Base-by-base conservation (phyloP, 1,284 basidiomycete genomes). In the Moesziomyces parantarcticus region DNA sequence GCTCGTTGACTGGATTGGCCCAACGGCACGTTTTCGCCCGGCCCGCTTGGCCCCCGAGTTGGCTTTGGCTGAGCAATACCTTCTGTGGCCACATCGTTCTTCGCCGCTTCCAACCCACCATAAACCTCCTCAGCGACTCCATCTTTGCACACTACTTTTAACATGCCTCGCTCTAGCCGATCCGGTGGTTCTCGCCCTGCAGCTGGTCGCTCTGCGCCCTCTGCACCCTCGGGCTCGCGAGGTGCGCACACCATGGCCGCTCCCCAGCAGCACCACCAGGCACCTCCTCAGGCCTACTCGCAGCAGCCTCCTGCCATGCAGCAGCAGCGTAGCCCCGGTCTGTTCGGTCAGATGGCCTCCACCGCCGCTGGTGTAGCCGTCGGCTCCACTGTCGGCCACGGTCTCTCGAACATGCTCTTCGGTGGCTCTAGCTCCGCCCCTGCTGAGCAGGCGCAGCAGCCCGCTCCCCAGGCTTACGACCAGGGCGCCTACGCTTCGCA, bases 351-450 rank as follows among this genome's bases (percentile, higher is more conserved):
- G 83, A 94, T 94, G 92, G 92, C 92, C 55, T 92, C 92, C 16
- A 94, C 92, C 8, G 92, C 92, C 26, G 92, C 92, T 57, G 92
- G 91, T 67, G 92, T 94, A 42, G 92, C 92, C 7, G 87, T 92
- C 52, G 92, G 92, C 44, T 92, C 91, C 16, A 86, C 90, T 51
- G 88, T 94, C 67, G 92, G 92, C 48, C 92, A 94, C 79, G 92
- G 92, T 39, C 82, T 94, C 67, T 92, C 91, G 50, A 88, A 84
- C 84, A 92, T 94, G 91, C 88, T 94, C 58, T 94, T 94, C 75
- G 92, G 92, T 48, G 88, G 90, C 56, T 84, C 87, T 39, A 78
- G 85, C 43, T 76, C 80, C 41, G 78, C 50, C 11, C 76, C 69
- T 29, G 77, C 77, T 25, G 79, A 83, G 50, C 80, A 81, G 34